Evolutionary conservation across 106 monocot species (phyloP).

Genomic region (Triglochin maritima): DNA sequence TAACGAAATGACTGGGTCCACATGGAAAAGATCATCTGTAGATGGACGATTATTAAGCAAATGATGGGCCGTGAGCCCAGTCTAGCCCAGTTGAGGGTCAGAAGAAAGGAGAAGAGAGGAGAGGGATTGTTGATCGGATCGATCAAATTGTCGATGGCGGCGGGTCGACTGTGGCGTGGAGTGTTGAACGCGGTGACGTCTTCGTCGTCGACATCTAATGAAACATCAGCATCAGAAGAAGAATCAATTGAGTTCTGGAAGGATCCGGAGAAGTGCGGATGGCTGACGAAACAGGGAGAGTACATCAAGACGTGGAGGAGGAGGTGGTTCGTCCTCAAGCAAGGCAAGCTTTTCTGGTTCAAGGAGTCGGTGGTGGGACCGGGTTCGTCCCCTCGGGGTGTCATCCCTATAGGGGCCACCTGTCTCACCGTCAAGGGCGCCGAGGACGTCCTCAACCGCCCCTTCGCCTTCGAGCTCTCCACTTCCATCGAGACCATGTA

Average conservation of each 20-base stretch:
- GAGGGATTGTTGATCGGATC: too few species aligned
- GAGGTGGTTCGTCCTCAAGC: conserved; percentile 31
- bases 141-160: too few species aligned
- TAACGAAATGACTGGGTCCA: too few species aligned
- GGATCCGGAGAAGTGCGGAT: conserved; percentile 16
- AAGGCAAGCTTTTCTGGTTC: conserved; percentile 35
- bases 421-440: conserved; percentile 47
- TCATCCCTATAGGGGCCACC: conserved; percentile 26
- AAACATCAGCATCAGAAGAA: neutral
- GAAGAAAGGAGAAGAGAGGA: too few species aligned
- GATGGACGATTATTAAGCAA: too few species aligned
- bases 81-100: too few species aligned
- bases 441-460: conserved; percentile 36
- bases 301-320: conserved; percentile 33
- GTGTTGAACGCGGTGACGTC: neutral
- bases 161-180: too few species aligned
- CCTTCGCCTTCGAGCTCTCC: conserved; percentile 35
- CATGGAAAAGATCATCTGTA: too few species aligned
- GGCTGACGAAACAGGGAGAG: conserved; percentile 30
- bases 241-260: conserved; percentile 24
- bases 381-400: conserved; percentile 18
- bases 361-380: conserved; percentile 20
- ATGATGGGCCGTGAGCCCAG: too few species aligned
- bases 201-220: neutral
- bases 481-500: conserved; percentile 21